Evolutionary conservation across 106 monocot species (phyloP), one percentile per base, ranked within the genome.

Genomic region (Apostasia shenzhenica): DNA sequence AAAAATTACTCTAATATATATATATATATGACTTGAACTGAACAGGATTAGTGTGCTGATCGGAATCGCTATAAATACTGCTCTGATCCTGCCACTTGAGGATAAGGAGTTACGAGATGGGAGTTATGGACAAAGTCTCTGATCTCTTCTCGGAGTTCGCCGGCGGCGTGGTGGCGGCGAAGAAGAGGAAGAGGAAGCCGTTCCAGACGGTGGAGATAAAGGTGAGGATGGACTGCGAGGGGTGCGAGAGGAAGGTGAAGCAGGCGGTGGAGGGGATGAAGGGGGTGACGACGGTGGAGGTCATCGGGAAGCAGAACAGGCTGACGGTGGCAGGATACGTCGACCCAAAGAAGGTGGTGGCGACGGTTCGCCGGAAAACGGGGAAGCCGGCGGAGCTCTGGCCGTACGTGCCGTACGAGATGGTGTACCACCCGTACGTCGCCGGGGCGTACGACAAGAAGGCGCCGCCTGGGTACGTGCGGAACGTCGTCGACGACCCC

Each of bases 161-260:
- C 26, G 26, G 26, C 26, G 26, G 26, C 26, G 26, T 26, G 26
- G 26, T 26, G 26, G 26, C 26, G 26, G 26, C 26, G 26, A 26
- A 26, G 26, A 80, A 73, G 76, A 26, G 26, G 26, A 84, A 80
- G 77, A 69, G 70, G 69, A 84, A 81, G 57, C 76, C 73, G 65
- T 52, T 84, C 5, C 80, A 81, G 61, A 80, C 80, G 14, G 84
- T 80, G 58, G 80, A 80, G 66, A 77, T 84, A 73, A 84, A 80
- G 74, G 77, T 84, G 26, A 65, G 70, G 60, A 81, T 84, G 80
- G 79, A 81, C 63, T 84, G 84, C 59, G 81, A 84, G 14, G 84
- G 84, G 13, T 84, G 84, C 71, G 84, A 77, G 57, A 72, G 70
- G 51, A 84, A 84, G 13, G 77, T 84, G 2, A 80, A 81, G 67